Percentiles rank a stretch among this genome's conserved stretches.
Evolutionary conservation across 1,284 basidiomycete genomes (phyloP).

Genomic region (Fomitiporia mediterranea): DNA sequence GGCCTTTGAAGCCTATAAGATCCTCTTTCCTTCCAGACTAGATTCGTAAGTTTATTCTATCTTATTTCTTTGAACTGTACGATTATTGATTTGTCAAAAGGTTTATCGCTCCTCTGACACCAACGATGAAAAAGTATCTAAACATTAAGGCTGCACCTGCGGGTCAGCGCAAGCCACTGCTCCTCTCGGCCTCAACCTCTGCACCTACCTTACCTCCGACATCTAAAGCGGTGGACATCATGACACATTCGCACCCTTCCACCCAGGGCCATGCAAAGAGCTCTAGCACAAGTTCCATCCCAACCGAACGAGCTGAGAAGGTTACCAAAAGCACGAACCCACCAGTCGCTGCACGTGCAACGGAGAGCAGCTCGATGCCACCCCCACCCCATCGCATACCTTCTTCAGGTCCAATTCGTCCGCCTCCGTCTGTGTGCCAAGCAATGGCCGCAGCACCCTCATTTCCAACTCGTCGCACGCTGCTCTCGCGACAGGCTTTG

Average conservation of each 20-base stretch:
- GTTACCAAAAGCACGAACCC: not conserved
- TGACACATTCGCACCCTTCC: not conserved
- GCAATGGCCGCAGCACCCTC: not conserved
- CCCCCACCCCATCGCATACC: slow-evolving; percentile 5
- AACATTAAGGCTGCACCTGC: slow-evolving; percentile 43
- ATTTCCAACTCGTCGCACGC: not conserved
- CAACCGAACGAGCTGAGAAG: not conserved
- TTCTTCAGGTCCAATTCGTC: slow-evolving; percentile 14
- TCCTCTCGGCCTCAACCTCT: slow-evolving; percentile 16
- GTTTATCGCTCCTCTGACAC: slow-evolving; percentile 69
- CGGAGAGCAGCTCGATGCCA: not conserved
- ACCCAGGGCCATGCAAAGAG: not conserved
- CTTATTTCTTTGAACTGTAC: slow-evolving; percentile 2
- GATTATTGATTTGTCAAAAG: slow-evolving; percentile 34
- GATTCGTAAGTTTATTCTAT: slow-evolving; percentile 47
- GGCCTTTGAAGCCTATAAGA: slow-evolving; percentile 72
- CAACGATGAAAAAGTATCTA: slow-evolving; percentile 74
- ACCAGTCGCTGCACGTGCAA: slow-evolving; percentile 15
- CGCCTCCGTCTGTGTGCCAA: slow-evolving; percentile 14
- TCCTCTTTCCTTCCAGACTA: slow-evolving; percentile 61
- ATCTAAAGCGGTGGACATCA: not conserved
- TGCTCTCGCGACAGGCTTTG: slow-evolving; percentile 4
- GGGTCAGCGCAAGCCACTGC: slow-evolving; percentile 7
- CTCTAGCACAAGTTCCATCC: not conserved
- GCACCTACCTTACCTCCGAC: slow-evolving; percentile 28